phyloP scores from a whole-genome alignment of 2,329 filamentous ascomycete species.

The Aspergillus felis region DNA sequence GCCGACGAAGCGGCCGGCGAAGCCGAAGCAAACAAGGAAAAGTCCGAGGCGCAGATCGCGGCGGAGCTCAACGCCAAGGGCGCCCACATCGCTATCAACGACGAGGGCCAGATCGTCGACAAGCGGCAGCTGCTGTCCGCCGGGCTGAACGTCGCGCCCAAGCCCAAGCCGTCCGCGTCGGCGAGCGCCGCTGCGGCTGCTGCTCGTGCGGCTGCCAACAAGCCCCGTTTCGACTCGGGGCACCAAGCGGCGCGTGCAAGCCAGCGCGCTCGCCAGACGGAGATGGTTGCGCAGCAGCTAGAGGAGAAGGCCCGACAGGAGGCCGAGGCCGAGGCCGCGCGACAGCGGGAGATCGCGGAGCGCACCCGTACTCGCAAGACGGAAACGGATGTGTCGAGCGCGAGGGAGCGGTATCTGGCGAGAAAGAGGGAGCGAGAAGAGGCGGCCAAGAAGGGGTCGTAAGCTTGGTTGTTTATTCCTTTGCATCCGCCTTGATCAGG shows the following conservation, averaged over 20 bases:
- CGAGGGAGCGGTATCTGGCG: slow-evolving; percentile 59
- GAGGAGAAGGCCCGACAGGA: slow-evolving; percentile 53
- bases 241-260: slow-evolving; percentile 38
- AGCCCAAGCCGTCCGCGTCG: slow-evolving; percentile 42
- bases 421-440: slow-evolving; percentile 52
- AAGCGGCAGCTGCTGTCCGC: slow-evolving; percentile 60
- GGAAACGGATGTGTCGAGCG: slow-evolving; percentile 54
- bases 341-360: slow-evolving; percentile 51
- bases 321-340: slow-evolving; percentile 55
- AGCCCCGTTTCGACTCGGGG: slow-evolving; percentile 22
- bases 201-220: slow-evolving; percentile 14
- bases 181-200: slow-evolving; percentile 14
- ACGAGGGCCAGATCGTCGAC: slow-evolving; percentile 62
- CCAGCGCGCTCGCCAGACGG: slow-evolving; percentile 54
- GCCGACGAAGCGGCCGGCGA: slow-evolving; percentile 25
- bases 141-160: slow-evolving; percentile 58
- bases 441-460: slow-evolving; percentile 23
- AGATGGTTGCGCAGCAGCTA: slow-evolving; percentile 58
- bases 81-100: slow-evolving; percentile 56
- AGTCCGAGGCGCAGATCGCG: slow-evolving; percentile 52
- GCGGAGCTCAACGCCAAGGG: slow-evolving; percentile 50
- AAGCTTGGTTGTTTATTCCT: neutral
- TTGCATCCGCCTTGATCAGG: slow-evolving; percentile 4
- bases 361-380: slow-evolving; percentile 58
- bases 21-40: slow-evolving; percentile 32